Evolutionary conservation across 345 rosid species (phyloP).

Genomic region (Gossypium mustelinum): DNA sequence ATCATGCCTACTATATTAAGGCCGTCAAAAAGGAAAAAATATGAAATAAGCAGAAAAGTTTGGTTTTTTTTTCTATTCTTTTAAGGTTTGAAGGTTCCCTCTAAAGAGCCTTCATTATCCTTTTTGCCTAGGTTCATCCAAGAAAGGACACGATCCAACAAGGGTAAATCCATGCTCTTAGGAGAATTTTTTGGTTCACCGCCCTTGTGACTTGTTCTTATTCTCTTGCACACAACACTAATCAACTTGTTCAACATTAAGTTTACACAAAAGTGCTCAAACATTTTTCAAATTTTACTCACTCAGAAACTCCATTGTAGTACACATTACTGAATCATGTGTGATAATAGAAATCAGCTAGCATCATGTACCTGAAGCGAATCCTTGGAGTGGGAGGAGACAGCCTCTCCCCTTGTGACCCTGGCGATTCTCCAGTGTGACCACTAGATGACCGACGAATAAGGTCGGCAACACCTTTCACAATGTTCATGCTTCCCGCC

Average conservation of each 20-base stretch:
- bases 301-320: not conserved
- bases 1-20: too few relatives aligned
- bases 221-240: not conserved
- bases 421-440: conserved; percentile 42
- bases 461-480: conserved; percentile 76
- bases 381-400: conserved; percentile 48
- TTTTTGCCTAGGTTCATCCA: too few relatives aligned
- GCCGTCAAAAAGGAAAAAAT: too few relatives aligned
- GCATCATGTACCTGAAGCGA: conserved; percentile 44
- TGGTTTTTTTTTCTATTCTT: too few relatives aligned
- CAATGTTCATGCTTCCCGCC: conserved; percentile 55
- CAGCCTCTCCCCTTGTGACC: conserved; percentile 38
- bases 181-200: too few relatives aligned
- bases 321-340: not conserved
- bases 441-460: conserved; percentile 56
- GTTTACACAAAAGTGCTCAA: not conserved
- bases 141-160: too few relatives aligned
- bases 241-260: not conserved
- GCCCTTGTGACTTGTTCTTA: too few relatives aligned
- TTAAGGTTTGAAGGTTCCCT: too few relatives aligned
- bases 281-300: not conserved
- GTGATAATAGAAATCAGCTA: not conserved
- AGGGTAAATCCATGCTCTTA: too few relatives aligned
- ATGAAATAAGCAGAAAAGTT: too few relatives aligned
- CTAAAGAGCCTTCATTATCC: too few relatives aligned